Evolutionary conservation across 495 filamentous ascomycete species (phyloP).

Genomic region (Annulohypoxylon nitens): DNA sequence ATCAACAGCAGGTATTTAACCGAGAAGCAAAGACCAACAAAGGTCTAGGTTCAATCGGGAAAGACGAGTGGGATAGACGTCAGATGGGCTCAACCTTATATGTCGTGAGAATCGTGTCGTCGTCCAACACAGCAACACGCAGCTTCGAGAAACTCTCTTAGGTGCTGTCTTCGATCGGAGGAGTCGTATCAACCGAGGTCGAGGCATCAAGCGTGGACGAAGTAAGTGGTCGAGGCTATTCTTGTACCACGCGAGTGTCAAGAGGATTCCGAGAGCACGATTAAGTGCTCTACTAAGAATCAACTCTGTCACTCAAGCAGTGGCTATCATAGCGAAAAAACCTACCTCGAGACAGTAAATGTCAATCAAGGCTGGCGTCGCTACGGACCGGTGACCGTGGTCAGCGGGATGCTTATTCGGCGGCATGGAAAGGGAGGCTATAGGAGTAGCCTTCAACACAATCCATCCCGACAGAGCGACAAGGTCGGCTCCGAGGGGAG

Average conservation of each 20-base stretch:
- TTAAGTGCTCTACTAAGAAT: conserved; percentile 24
- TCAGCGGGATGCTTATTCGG: conserved; percentile 33
- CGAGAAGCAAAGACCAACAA: conserved; percentile 9
- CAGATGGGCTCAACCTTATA: conserved; percentile 29
- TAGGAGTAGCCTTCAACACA: conserved; percentile 23
- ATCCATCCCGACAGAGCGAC: conserved; percentile 32
- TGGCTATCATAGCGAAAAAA: not conserved
- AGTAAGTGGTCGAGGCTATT: conserved; percentile 1
- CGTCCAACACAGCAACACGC: conserved; percentile 26
- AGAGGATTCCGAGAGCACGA: conserved; percentile 27
- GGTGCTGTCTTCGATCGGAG: conserved; percentile 38
- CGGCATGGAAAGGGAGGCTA: conserved; percentile 37
- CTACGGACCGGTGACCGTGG: conserved; percentile 37
- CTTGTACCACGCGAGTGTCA: conserved; percentile 23
- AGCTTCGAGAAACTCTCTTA: conserved; percentile 34
- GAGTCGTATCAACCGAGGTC: conserved; percentile 36
- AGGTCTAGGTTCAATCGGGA: conserved; percentile 10
- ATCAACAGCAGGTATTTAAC: conserved; percentile 35
- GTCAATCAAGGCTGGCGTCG: conserved; percentile 37
- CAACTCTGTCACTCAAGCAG: conserved; percentile 31
- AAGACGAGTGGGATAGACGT: conserved; percentile 28
- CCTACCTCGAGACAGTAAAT: conserved; percentile 35
- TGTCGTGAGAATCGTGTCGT: conserved; percentile 29
- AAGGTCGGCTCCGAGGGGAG: conserved; percentile 27
- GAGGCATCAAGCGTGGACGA: conserved; percentile 31